Conservation (phyloP, 768 basidiomycete genomes). For the Suillus cothurnatus region DNA sequence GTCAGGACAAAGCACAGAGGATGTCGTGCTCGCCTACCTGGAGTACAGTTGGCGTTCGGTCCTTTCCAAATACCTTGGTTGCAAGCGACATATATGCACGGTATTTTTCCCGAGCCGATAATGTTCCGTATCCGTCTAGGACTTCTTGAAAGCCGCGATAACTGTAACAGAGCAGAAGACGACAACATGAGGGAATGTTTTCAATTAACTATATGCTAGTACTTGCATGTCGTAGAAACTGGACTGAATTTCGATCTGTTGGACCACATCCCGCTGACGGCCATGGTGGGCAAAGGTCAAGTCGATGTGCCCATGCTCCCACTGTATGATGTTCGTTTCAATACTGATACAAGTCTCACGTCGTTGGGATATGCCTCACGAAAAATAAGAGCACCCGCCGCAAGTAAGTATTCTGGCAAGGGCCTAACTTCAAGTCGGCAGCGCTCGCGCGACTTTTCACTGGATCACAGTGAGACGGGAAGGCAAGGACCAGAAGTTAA, state of each 20-base stretch:
- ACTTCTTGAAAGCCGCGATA: background rate
- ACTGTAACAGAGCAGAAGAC: background rate
- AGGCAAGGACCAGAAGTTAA: background rate
- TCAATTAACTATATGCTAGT: no score
- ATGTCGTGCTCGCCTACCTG: background rate
- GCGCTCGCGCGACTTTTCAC: background rate
- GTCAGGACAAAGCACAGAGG: background rate
- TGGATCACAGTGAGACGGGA: background rate
- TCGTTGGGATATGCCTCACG: background rate
- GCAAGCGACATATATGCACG: slow-evolving; percentile 7
- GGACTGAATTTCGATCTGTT: background rate
- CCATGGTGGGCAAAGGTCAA: background rate
- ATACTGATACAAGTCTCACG: background rate
- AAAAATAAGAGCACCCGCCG: background rate
- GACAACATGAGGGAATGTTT: background rate
- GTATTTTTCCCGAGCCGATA: background rate
- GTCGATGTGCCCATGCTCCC: background rate
- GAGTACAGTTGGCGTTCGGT: background rate
- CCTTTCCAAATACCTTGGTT: background rate
- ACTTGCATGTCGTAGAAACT: slow-evolving; percentile 2
- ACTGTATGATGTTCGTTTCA: background rate
- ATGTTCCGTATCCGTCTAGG: background rate
- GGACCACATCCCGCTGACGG: background rate
- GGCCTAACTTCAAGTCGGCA: background rate
- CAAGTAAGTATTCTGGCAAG: background rate